Evolutionary conservation across 768 basidiomycete genomes (phyloP).

Genomic region (Lenzites betulinus): DNA sequence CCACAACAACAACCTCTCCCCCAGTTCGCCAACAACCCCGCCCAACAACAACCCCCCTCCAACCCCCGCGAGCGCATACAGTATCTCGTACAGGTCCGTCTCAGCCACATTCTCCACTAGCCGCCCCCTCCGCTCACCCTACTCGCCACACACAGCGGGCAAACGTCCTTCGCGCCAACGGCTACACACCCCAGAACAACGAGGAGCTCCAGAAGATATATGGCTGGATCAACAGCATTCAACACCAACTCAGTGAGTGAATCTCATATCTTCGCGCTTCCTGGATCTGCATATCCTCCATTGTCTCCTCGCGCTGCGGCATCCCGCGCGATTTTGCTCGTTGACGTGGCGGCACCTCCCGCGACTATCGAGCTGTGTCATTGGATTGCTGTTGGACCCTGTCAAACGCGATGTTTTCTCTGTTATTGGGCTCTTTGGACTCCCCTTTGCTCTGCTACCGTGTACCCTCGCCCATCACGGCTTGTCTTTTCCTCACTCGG

Average conservation of each 20-base stretch:
- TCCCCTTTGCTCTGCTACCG: too few relatives aligned
- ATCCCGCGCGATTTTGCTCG: too few relatives aligned
- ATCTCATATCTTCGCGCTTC: neutral
- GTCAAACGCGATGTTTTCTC: too few relatives aligned
- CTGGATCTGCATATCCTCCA: neutral
- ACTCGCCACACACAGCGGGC: constrained; percentile 40
- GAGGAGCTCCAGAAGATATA: constrained; percentile 46
- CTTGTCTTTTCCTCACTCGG: too few relatives aligned
- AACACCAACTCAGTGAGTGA: constrained; percentile 30
- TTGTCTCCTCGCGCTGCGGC: neutral
- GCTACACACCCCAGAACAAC: constrained; percentile 47
- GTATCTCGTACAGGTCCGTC: constrained; percentile 30
- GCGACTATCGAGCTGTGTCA: too few relatives aligned
- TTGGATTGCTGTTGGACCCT: too few relatives aligned
- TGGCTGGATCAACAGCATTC: constrained; percentile 40
- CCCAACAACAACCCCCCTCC: constrained; percentile 15
- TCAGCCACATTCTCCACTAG: neutral
- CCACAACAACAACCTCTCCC: constrained; percentile 23
- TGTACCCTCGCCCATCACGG: too few relatives aligned
- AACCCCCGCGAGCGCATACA: constrained; percentile 29
- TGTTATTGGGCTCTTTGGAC: too few relatives aligned
- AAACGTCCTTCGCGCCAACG: constrained; percentile 44
- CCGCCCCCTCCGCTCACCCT: neutral
- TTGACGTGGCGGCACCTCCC: too few relatives aligned
- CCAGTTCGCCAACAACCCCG: constrained; percentile 19